Percentiles rank a stretch among this genome's conserved stretches.
These are phyloP conservation scores for Penicillium subrubescens DNA, from an alignment of 495 filamentous ascomycete species.

Conservation along the genomic window DNA sequence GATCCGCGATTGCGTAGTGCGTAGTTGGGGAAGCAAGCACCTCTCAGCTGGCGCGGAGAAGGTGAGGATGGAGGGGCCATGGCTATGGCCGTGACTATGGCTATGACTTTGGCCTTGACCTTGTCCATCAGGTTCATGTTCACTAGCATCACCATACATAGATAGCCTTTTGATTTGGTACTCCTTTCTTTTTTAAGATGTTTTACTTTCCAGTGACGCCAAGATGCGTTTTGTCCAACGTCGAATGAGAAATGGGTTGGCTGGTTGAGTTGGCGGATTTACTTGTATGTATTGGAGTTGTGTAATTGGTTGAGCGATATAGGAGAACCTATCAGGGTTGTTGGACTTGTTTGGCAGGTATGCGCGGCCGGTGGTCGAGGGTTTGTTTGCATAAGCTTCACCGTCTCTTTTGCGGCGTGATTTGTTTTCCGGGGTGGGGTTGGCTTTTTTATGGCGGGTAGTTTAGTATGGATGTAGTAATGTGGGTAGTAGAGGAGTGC, in stretches of 20 bases:
- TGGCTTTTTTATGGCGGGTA: background rate
- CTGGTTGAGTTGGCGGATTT: background rate
- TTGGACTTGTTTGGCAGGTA: background rate
- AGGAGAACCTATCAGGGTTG: background rate
- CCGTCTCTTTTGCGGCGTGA: background rate
- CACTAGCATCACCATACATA: too few species aligned
- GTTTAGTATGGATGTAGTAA: background rate
- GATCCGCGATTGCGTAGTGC: background rate
- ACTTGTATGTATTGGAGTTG: background rate
- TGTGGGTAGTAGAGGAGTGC: background rate
- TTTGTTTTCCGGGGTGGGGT: background rate
- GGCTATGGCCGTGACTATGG: background rate
- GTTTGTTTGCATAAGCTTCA: background rate
- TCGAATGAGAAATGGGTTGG: background rate
- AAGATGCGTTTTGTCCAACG: background rate
- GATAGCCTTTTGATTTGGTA: background rate
- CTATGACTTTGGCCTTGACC: background rate
- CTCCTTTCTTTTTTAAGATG: background rate
- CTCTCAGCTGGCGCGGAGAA: background rate
- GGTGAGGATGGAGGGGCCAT: background rate
- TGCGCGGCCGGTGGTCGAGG: background rate
- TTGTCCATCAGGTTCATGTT: too few species aligned
- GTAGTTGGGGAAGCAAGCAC: background rate
- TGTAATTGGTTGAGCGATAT: background rate
- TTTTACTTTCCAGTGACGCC: background rate